A percentile compares a stretch with the other conserved stretches of the same genome.
These are phyloP conservation scores for Paracorniculantispora psalliotae DNA, from an alignment of 2,329 filamentous ascomycete species.

Conservation along the genomic window DNA sequence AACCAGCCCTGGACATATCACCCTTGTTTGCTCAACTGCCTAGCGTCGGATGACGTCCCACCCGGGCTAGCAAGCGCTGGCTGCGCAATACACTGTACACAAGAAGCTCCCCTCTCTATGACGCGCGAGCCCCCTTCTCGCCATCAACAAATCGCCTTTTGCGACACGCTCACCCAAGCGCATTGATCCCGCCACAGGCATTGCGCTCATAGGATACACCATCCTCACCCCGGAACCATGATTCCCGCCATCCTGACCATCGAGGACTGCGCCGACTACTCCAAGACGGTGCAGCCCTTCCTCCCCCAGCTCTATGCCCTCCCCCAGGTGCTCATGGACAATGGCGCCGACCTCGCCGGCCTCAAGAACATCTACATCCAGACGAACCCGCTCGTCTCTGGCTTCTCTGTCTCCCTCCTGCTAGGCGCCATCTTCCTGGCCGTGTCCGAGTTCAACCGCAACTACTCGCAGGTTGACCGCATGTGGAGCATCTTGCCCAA, in stretches of 20 bases:
- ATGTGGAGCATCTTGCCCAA: slow-evolving; percentile 87
- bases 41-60: slow-evolving; percentile 12
- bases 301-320: slow-evolving; percentile 65
- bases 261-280: slow-evolving; percentile 71
- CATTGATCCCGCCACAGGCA: not conserved
- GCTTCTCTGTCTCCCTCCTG: slow-evolving; percentile 65
- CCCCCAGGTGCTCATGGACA: slow-evolving; percentile 58
- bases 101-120: slow-evolving; percentile 1
- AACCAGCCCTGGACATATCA: not conserved
- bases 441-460: slow-evolving; percentile 78
- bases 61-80: not conserved
- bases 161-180: not conserved
- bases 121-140: slow-evolving; percentile 8
- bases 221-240: slow-evolving; percentile 40
- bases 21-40: not conserved
- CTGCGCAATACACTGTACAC: not conserved
- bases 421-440: slow-evolving; percentile 69
- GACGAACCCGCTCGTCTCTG: slow-evolving; percentile 81
- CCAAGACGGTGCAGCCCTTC: slow-evolving; percentile 70
- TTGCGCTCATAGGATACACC: not conserved
- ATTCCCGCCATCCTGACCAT: slow-evolving; percentile 68
- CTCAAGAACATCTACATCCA: slow-evolving; percentile 69
- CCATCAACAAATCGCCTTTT: slow-evolving; percentile 1
- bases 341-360: slow-evolving; percentile 53
- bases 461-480: slow-evolving; percentile 96